phyloP scores from a whole-genome alignment of 2,329 filamentous ascomycete genomes.

The Paraphoma sp. region DNA sequence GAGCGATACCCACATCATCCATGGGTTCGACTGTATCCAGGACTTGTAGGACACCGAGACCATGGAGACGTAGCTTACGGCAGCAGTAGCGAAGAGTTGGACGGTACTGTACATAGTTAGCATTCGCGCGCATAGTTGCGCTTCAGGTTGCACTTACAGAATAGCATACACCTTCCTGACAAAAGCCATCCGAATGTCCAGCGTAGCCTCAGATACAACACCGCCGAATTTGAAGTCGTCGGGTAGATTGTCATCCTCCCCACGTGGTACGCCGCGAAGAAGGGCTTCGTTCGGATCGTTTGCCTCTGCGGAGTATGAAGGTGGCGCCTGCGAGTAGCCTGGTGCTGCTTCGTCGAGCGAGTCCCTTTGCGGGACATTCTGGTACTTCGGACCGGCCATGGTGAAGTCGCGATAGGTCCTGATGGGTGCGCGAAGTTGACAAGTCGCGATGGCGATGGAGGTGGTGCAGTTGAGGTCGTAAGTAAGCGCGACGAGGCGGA shows the following conservation, averaged over 20 bases:
- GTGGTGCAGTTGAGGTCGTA: background rate
- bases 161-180: slow-evolving; percentile 98
- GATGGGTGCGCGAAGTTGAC: slow-evolving; percentile 1
- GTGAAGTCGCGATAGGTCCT: background rate
- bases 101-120: slow-evolving; percentile 65
- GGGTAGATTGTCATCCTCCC: slow-evolving; percentile 87
- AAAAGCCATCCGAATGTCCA: slow-evolving; percentile 97
- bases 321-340: slow-evolving; percentile 76
- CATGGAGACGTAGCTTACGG: slow-evolving; percentile 84
- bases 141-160: slow-evolving; percentile 59
- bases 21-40: slow-evolving; percentile 87
- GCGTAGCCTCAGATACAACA: slow-evolving; percentile 87
- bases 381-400: slow-evolving; percentile 85
- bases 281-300: slow-evolving; percentile 65
- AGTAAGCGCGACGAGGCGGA: background rate
- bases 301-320: slow-evolving; percentile 73
- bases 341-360: slow-evolving; percentile 70
- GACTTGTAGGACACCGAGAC: slow-evolving; percentile 77
- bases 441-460: background rate
- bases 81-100: slow-evolving; percentile 84
- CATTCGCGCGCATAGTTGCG: background rate
- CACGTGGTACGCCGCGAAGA: slow-evolving; percentile 70
- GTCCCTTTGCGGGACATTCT: slow-evolving; percentile 82
- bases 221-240: slow-evolving; percentile 99
- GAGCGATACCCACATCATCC: slow-evolving; percentile 86